Percentiles rank a stretch among this genome's conserved stretches.
phyloP scores from a whole-genome alignment of 1,284 basidiomycete species.

The Peniophora sp. region DNA sequence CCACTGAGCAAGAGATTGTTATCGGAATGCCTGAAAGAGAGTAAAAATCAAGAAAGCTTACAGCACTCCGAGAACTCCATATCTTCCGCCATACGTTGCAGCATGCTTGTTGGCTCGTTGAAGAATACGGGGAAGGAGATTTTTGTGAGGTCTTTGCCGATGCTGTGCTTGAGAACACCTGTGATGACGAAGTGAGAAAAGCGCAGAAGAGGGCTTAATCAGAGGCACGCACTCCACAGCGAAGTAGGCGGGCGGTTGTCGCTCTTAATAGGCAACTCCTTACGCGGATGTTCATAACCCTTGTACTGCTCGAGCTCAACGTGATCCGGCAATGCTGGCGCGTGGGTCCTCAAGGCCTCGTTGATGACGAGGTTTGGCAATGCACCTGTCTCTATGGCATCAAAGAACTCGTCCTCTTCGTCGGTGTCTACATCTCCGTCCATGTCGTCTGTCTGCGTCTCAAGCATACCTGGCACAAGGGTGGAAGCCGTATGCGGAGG shows the following conservation, averaged over 20 bases:
- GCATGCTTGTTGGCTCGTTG: slow-evolving; percentile 95
- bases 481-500: background rate
- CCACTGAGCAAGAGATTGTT: slow-evolving; percentile 45
- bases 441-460: slow-evolving; percentile 25
- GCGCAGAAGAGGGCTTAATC: too few relatives aligned
- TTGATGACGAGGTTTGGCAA: slow-evolving; percentile 71
- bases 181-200: too few relatives aligned
- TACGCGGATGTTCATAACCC: slow-evolving; percentile 68
- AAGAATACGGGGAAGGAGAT: slow-evolving; percentile 96
- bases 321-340: slow-evolving; percentile 18
- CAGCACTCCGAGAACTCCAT: slow-evolving; percentile 94
- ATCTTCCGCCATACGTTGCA: slow-evolving; percentile 86
- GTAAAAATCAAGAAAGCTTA: slow-evolving; percentile 33
- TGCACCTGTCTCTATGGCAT: slow-evolving; percentile 83
- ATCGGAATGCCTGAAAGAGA: background rate
- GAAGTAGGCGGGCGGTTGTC: slow-evolving; percentile 88
- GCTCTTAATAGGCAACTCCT: slow-evolving; percentile 56
- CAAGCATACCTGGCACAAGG: background rate
- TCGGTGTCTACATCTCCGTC: slow-evolving; percentile 56
- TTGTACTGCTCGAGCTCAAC: slow-evolving; percentile 48
- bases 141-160: slow-evolving; percentile 95
- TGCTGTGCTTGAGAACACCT: slow-evolving; percentile 80
- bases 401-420: slow-evolving; percentile 96
- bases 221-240: slow-evolving; percentile 65
- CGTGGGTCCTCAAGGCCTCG: slow-evolving; percentile 41